Percentiles rank a stretch among this genome's conserved stretches.
phyloP scores from a whole-genome alignment of 2,329 filamentous ascomycete species.

The Intubia oerlemansii region DNA sequence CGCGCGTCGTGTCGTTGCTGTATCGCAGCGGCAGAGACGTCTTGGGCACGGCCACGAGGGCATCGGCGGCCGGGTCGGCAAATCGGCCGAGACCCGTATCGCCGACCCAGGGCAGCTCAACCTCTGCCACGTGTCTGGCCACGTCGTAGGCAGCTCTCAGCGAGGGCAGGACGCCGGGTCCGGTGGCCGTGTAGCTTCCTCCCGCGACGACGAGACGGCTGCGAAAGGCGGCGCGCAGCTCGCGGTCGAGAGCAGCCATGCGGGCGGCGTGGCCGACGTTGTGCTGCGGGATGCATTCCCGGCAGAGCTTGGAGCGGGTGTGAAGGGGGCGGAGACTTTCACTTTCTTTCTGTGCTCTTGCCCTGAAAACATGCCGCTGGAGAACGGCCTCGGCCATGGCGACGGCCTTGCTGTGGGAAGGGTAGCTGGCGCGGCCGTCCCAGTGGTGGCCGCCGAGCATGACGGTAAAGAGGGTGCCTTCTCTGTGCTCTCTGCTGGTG shows the following conservation, averaged over 20 bases:
- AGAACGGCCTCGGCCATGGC: constrained; percentile 50
- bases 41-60: constrained; percentile 1
- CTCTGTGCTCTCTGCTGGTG: constrained; percentile 6
- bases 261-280: constrained; percentile 50
- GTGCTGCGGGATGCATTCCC: constrained; percentile 80
- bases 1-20: constrained; percentile 3
- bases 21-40: constrained; percentile 5
- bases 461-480: constrained; percentile 72
- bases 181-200: constrained; percentile 27
- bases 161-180: constrained; percentile 28
- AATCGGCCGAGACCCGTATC: constrained; percentile 9
- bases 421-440: constrained; percentile 34
- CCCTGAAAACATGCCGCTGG: constrained; percentile 57
- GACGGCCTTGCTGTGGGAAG: constrained; percentile 42
- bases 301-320: constrained; percentile 32
- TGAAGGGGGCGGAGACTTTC: constrained; percentile 19
- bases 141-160: constrained; percentile 27
- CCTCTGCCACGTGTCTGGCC: constrained; percentile 16
- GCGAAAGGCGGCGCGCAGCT: constrained; percentile 33
- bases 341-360: no score
- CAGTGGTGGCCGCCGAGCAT: constrained; percentile 93
- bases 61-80: constrained; percentile 2
- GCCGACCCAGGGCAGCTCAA: constrained; percentile 6
- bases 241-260: constrained; percentile 33
- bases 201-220: constrained; percentile 43